Base-by-base conservation (phyloP, 2,329 filamentous ascomycete species). In the Setomelanomma holmii region DNA sequence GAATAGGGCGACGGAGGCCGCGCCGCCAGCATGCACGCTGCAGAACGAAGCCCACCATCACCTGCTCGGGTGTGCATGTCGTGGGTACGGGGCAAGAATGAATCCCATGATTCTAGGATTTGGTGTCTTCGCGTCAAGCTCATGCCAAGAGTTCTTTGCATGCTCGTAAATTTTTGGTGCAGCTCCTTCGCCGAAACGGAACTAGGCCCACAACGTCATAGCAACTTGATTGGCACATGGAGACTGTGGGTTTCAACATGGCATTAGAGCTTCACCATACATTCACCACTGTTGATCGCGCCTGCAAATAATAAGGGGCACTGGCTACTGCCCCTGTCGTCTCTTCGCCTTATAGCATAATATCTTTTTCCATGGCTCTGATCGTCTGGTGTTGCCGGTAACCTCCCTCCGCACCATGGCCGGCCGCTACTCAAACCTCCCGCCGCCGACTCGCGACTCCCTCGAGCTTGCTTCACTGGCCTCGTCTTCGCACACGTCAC, bases 391-490 rank as follows among this genome's bases (percentile, higher is more conserved):
- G 30, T 42, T 52, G 34, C 50, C 58, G 60, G 58, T 63, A 67
- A 56, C 58, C 40, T n/a, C 35, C 40, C 49, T 51, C 48, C 41
- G 52, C 63, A 71, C 33, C 63, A 76, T 75, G 72, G 69, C 74
- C 61, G 64, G 61, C 60, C 71, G 70, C 67, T 74, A 75, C 50
- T 64, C 72, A 44, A 69, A 60, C 60, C 67, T 73, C 49, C 68
- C 64, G 45, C 66, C 62, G 39, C 78, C 79, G 11, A 78, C 86
- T 56, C 90, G 95, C 78, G 95, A 99, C 82, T 98, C 93, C 40
- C 86, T 99, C 69, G 95, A 99, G 80, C 89, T 99, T 52, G 95
- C 93, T 55, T 97, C 93, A 46, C 86, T 99, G 59, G 95, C 93
- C 54, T 96, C 91, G 56, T 93, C 89, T 33, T 91, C 89, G 63